Conservation (phyloP, 257 asterid species). For the Eucommia ulmoides region DNA sequence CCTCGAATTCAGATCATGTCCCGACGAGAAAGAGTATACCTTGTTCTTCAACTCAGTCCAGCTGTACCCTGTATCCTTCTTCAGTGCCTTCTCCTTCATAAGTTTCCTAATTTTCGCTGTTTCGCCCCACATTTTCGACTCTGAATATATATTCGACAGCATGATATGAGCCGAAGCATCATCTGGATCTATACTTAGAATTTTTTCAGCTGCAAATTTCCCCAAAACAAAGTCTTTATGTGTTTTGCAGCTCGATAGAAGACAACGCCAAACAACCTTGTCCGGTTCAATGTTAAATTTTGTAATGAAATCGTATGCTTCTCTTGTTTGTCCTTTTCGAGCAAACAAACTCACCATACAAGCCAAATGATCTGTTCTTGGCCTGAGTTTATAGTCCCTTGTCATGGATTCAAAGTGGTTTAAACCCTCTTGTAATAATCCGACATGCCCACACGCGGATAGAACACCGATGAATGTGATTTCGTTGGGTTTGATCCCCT, state of each 20-base stretch:
- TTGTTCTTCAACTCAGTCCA: slow-evolving; percentile 40
- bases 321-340: slow-evolving; percentile 43
- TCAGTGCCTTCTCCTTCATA: slow-evolving; percentile 44
- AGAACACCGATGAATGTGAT: slow-evolving; percentile 56
- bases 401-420: slow-evolving; percentile 45
- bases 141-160: slow-evolving; percentile 64
- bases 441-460: slow-evolving; percentile 63
- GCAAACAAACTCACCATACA: slow-evolving; percentile 58
- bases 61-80: slow-evolving; percentile 68
- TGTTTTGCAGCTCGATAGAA: slow-evolving; percentile 53
- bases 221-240: slow-evolving; percentile 43
- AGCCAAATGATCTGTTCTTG: slow-evolving; percentile 58
- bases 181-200: slow-evolving; percentile 49
- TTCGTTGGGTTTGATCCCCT: slow-evolving; percentile 37
- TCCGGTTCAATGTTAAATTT: slow-evolving; percentile 26
- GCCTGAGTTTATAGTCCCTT: slow-evolving; percentile 29
- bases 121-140: slow-evolving; percentile 59
- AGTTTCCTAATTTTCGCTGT: slow-evolving; percentile 43
- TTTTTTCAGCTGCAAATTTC: slow-evolving; percentile 47
- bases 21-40: slow-evolving; percentile 23
- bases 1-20: slow-evolving; percentile 11
- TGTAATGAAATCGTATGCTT: slow-evolving; percentile 40
- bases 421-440: slow-evolving; percentile 52
- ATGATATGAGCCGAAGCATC: slow-evolving; percentile 54
- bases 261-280: slow-evolving; percentile 73